Conservation (phyloP, 2,329 filamentous ascomycete genomes). For the Knufia petricola region DNA sequence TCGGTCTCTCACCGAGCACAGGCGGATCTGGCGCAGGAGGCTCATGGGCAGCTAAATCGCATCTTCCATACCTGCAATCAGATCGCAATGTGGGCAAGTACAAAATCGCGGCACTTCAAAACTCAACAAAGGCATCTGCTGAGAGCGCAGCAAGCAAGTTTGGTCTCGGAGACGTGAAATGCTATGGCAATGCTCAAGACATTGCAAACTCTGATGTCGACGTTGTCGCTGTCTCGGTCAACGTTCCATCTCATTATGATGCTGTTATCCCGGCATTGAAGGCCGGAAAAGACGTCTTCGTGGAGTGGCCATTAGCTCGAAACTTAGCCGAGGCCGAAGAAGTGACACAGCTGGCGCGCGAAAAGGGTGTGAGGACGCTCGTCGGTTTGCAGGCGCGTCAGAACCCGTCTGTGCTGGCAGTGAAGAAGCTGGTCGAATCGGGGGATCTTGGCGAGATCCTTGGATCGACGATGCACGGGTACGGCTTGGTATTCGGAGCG, state of each 20-base stretch:
- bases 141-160: not conserved
- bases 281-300: conserved; percentile 44
- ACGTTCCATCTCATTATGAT: conserved; percentile 44
- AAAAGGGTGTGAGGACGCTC: conserved; percentile 31
- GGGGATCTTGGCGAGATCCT: conserved; percentile 45
- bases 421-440: conserved; percentile 37
- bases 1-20: not conserved
- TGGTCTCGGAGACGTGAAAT: not conserved
- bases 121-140: not conserved
- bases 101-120: not conserved
- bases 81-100: not conserved
- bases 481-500: conserved; percentile 8
- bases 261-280: conserved; percentile 38
- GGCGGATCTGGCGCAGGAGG: not conserved
- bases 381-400: conserved; percentile 45
- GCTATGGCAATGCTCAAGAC: not conserved
- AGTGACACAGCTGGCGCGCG: conserved; percentile 16
- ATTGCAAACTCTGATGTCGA: conserved; percentile 45
- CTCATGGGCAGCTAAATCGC: conserved; percentile 1
- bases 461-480: conserved; percentile 35
- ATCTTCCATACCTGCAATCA: conserved; percentile 1
- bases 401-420: conserved; percentile 34
- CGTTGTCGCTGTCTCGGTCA: conserved; percentile 45
- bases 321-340: conserved; percentile 33
- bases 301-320: conserved; percentile 51